Base-by-base conservation (phyloP, 805 yeast genomes). In the Metschnikowia gelsemii region DNA sequence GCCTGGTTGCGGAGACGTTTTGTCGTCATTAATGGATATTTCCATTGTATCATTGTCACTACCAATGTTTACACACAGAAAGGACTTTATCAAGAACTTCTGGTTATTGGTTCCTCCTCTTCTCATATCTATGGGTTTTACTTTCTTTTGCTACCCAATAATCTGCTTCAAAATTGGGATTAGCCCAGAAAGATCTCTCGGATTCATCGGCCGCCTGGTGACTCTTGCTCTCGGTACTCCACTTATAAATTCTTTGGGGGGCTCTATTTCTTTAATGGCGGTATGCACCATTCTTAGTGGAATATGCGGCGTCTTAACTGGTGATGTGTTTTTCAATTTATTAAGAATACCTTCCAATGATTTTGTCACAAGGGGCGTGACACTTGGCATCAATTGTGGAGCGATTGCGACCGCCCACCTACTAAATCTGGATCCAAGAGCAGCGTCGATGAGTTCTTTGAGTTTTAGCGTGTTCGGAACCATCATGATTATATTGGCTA, bases 1-100 rank as follows among this genome's bases (percentile, higher is more conserved):
- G 75, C 93, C 95, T 0, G 95, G 95, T 0, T 86, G 90, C 11
- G 95, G 95, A 2, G 95, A 86, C 56, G 68, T 86, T 13, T 69
- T 86, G 28, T 58, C 80, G 5, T 75, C 89, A 0, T 59, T 85
- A 50, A 81, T 86, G 84, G 93, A 85, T 54, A 74, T 84, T 7
- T 78, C 88, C 2, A 86, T 86, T 60, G 89, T 84, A 1, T 77
- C 91, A 1, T 67, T 86, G 31, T 76, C 90, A 17, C 63, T 86
- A 37, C 89, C 95, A 3, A 83, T 86, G 87, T 86, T 75, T 60
- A 76, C 84, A 7, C 85, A 84, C 61, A 63, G 93, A 36, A 62
- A 62, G 12, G 95, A 85, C 52, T 72, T 86, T 47, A 59, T 66
- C 21, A 70, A 71, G 37, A 82, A 84, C 53, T 81, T 80, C 49